Conservation (phyloP, 164 flowering plant species). For the Macadamia integrifolia region DNA sequence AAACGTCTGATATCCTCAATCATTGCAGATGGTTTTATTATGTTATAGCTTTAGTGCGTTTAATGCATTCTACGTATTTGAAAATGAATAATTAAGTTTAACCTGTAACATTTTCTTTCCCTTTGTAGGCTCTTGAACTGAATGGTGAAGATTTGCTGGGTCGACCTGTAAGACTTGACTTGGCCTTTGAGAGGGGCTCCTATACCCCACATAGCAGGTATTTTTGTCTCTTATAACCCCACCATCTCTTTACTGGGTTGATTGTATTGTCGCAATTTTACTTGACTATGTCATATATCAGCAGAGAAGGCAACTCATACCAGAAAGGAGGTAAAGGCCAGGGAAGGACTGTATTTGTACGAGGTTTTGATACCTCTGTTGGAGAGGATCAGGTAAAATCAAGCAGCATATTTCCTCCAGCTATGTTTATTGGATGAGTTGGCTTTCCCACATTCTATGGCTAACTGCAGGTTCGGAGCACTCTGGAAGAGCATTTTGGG, state of each 20-base stretch:
- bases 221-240: background rate
- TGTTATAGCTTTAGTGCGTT: no score
- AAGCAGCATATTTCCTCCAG: background rate
- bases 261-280: background rate
- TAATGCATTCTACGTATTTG: no score
- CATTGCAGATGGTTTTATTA: no score
- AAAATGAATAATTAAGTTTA: no score
- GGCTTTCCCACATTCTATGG: background rate
- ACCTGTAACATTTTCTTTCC: no score
- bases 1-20: no score
- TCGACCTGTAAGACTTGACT: slow-evolving; percentile 63
- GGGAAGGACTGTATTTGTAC: slow-evolving; percentile 42
- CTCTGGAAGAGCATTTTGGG: slow-evolving; percentile 59
- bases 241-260: background rate
- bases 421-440: background rate
- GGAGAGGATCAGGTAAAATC: slow-evolving; percentile 49
- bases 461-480: slow-evolving; percentile 39
- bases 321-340: slow-evolving; percentile 44
- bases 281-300: slow-evolving; percentile 9
- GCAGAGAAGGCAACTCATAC: slow-evolving; percentile 40
- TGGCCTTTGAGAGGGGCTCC: slow-evolving; percentile 65
- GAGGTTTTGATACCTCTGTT: slow-evolving; percentile 61
- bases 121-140: slow-evolving; percentile 54
- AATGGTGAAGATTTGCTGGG: slow-evolving; percentile 48
- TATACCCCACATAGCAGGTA: slow-evolving; percentile 58